Evolutionary conservation across 352 stramenopile genomes (phyloP).

Genomic region (Pythium apleroticum): DNA sequence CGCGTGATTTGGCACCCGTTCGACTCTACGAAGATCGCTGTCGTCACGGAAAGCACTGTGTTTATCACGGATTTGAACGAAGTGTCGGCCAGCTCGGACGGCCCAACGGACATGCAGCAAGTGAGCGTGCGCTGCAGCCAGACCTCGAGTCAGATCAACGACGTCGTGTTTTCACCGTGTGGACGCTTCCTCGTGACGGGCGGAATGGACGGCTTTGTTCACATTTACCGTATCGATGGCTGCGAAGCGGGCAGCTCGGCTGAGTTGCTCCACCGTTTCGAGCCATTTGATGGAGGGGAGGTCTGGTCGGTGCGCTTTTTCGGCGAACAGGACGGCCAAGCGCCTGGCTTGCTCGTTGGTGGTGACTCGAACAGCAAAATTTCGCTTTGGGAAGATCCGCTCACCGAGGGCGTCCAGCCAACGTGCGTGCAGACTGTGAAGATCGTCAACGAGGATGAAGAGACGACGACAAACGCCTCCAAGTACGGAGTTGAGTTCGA

Average conservation of each 20-base stretch:
- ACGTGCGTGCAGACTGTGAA: constrained; percentile 67
- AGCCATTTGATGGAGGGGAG: constrained; percentile 67
- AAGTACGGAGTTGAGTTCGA: constrained; percentile 69
- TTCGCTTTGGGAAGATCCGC: constrained; percentile 55
- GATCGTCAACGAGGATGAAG: constrained; percentile 32
- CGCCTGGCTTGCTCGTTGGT: constrained; percentile 60
- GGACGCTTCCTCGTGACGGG: constrained; percentile 63
- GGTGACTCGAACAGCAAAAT: constrained; percentile 67
- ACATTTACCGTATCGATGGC: constrained; percentile 69
- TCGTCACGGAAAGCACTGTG: constrained; percentile 63
- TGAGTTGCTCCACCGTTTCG: constrained; percentile 75
- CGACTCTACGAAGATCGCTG: constrained; percentile 70
- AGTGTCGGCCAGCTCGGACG: constrained; percentile 40
- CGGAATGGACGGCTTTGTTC: constrained; percentile 74
- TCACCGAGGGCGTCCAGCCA: constrained; percentile 56
- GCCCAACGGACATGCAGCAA: constrained; percentile 57
- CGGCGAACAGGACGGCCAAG: constrained; percentile 39
- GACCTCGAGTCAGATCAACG: constrained; percentile 70
- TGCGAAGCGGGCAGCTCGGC: constrained; percentile 48
- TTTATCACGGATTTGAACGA: constrained; percentile 61
- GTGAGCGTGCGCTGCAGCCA: constrained; percentile 73
- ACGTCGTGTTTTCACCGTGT: constrained; percentile 69
- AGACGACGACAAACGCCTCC: constrained; percentile 24
- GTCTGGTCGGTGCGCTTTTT: constrained; percentile 80
- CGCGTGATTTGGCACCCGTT: constrained; percentile 82